phyloP scores from a whole-genome alignment of 2,329 filamentous ascomycete genomes.

The Trichoderma endophyticum region DNA sequence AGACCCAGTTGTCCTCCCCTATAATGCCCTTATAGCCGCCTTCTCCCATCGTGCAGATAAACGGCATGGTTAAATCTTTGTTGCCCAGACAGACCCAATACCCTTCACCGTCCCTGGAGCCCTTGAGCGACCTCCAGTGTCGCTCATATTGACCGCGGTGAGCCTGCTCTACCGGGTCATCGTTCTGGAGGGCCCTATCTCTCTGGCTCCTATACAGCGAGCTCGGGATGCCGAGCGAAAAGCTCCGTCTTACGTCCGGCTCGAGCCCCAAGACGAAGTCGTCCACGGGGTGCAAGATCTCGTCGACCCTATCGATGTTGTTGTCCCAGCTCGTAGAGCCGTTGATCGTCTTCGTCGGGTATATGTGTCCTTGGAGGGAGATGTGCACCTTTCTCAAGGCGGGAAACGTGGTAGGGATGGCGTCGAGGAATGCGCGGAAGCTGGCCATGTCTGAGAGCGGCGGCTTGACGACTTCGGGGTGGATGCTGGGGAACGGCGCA shows the following conservation, averaged over 20 bases:
- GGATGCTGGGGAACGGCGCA: constrained; percentile 16
- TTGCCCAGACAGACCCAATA: constrained; percentile 30
- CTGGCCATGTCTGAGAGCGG: constrained; percentile 12
- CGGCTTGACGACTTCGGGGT: not conserved
- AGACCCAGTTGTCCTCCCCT: constrained; percentile 15
- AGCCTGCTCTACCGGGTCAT: constrained; percentile 21
- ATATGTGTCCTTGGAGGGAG: constrained; percentile 20
- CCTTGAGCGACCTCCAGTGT: constrained; percentile 24
- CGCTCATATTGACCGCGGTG: constrained; percentile 22
- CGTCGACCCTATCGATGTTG: not conserved
- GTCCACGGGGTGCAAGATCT: constrained; percentile 20
- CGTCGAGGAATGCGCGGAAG: constrained; percentile 22
- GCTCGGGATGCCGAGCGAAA: constrained; percentile 26
- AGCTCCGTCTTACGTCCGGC: constrained; percentile 18
- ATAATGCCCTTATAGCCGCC: not conserved
- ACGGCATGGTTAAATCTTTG: constrained; percentile 18
- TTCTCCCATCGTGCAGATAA: constrained; percentile 7
- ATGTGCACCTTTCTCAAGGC: constrained; percentile 21
- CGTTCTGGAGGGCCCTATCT: constrained; percentile 17
- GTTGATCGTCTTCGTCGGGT: constrained; percentile 7
- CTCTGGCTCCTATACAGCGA: constrained; percentile 23
- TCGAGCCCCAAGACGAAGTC: constrained; percentile 23
- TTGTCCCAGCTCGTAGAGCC: not conserved
- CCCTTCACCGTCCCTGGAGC: constrained; percentile 19
- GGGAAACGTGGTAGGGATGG: constrained; percentile 21